Evolutionary conservation across 371 early-diverging fungal species (phyloP).

Genomic region (Apophysomyces trapeziformis): DNA sequence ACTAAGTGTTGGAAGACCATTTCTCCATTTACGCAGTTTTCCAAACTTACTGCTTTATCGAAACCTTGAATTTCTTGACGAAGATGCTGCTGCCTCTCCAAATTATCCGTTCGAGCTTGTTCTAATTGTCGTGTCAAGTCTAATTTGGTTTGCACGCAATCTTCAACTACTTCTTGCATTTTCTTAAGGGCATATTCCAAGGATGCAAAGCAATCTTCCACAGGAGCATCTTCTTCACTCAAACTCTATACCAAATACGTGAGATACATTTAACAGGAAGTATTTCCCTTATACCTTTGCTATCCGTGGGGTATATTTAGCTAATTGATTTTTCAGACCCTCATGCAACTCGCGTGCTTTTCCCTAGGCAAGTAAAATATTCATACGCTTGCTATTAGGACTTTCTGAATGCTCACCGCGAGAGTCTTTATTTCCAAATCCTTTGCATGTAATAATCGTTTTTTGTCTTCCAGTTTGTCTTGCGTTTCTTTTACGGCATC

Average conservation of each 20-base stretch:
- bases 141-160: conserved; percentile 7
- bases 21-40: background rate
- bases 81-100: conserved; percentile 11
- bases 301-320: conserved; percentile 6
- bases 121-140: conserved; percentile 17
- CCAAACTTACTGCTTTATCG: conserved; percentile 5
- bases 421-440: conserved; percentile 15
- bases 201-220: conserved; percentile 16
- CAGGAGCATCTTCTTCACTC: conserved; percentile 8
- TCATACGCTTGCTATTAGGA: background rate
- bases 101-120: conserved; percentile 15
- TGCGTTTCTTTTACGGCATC: conserved; percentile 56
- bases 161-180: conserved; percentile 20
- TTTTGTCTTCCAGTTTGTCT: conserved; percentile 23
- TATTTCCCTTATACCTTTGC: background rate
- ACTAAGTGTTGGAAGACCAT: conserved; percentile 1
- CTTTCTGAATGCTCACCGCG: conserved; percentile 8
- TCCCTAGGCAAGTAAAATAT: background rate
- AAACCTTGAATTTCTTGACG: conserved; percentile 18
- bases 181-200: conserved; percentile 16
- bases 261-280: background rate
- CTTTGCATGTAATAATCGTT: conserved; percentile 16
- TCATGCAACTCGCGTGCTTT: conserved; percentile 1
- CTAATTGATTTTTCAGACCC: conserved; percentile 7
- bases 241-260: conserved; percentile 1